These are phyloP conservation scores for Mrakia frigida DNA, from an alignment of 768 basidiomycete species.

Conservation along the genomic window DNA sequence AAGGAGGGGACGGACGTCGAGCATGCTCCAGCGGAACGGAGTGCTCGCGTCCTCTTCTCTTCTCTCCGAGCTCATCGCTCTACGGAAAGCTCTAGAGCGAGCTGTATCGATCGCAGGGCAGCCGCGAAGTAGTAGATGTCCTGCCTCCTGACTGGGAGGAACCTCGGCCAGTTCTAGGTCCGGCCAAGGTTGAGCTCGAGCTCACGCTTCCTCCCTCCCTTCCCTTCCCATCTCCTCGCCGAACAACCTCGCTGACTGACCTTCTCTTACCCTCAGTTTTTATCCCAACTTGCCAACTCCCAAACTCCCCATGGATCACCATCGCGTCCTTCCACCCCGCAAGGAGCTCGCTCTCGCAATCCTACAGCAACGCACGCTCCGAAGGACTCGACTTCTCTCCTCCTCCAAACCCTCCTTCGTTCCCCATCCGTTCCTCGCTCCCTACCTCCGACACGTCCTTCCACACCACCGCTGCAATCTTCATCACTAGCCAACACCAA, in stretches of 20 bases:
- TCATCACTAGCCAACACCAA: constrained; percentile 53
- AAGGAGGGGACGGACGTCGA: background rate
- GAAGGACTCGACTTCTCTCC: background rate
- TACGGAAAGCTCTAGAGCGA: too few relatives aligned
- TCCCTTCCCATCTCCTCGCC: background rate
- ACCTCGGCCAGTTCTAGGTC: too few relatives aligned
- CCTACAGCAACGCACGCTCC: background rate
- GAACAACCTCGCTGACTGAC: background rate
- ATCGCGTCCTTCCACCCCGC: background rate
- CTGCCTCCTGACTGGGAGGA: too few relatives aligned
- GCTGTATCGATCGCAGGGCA: background rate
- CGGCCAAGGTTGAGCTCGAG: background rate
- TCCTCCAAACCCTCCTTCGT: constrained; percentile 6
- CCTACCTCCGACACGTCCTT: constrained; percentile 29
- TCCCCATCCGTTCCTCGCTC: constrained; percentile 7
- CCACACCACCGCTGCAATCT: constrained; percentile 17
- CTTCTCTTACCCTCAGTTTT: background rate
- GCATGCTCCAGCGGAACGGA: background rate
- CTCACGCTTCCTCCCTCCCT: background rate
- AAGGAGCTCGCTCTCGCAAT: background rate
- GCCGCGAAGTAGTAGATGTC: too few relatives aligned
- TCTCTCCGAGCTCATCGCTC: background rate
- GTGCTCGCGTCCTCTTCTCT: background rate
- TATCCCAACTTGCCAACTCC: background rate
- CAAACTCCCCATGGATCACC: background rate